phyloP scores from a whole-genome alignment of 495 filamentous ascomycete species.

The Lasiosphaeria ovina region DNA sequence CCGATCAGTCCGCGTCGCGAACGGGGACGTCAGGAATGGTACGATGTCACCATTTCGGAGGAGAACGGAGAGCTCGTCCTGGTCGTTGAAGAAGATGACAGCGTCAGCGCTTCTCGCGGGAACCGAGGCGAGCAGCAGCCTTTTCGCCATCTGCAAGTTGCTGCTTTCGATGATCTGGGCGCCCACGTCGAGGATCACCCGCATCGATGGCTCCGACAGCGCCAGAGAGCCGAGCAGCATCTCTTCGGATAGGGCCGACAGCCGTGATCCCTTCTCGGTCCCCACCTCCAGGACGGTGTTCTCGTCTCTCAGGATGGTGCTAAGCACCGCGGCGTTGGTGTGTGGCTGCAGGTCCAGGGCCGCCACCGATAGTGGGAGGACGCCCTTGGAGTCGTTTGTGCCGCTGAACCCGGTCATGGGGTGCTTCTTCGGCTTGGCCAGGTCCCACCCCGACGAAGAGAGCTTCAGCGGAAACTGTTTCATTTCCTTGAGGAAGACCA shows the following conservation, averaged over 20 bases:
- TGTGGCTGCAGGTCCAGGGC: conserved; percentile 60
- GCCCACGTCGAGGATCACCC: conserved; percentile 71
- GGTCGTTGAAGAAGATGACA: conserved; percentile 54
- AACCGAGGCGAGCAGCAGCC: conserved; percentile 44
- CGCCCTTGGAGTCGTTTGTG: conserved; percentile 62
- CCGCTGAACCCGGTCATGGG: conserved; percentile 69
- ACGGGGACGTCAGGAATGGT: conserved; percentile 59
- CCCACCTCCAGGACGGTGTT: conserved; percentile 47
- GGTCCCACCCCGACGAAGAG: conserved; percentile 69
- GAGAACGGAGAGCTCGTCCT: conserved; percentile 50
- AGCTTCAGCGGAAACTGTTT: conserved; percentile 65
- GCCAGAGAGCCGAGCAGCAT: conserved; percentile 47
- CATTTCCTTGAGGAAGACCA: conserved; percentile 66
- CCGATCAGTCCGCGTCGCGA: conserved; percentile 52
- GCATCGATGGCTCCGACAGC: conserved; percentile 37
- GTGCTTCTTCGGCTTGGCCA: conserved; percentile 46
- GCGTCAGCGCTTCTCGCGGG: conserved; percentile 35
- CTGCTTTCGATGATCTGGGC: conserved; percentile 67
- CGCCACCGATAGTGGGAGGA: conserved; percentile 55
- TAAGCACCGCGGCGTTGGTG: conserved; percentile 65
- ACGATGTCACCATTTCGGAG: conserved; percentile 46
- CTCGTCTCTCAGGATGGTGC: conserved; percentile 53
- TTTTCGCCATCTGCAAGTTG: conserved; percentile 53
- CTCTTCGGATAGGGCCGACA: conserved; percentile 36
- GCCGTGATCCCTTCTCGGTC: conserved; percentile 2